Conservation (phyloP, 1,284 basidiomycete genomes). For the Cryptococcus floricola region DNA sequence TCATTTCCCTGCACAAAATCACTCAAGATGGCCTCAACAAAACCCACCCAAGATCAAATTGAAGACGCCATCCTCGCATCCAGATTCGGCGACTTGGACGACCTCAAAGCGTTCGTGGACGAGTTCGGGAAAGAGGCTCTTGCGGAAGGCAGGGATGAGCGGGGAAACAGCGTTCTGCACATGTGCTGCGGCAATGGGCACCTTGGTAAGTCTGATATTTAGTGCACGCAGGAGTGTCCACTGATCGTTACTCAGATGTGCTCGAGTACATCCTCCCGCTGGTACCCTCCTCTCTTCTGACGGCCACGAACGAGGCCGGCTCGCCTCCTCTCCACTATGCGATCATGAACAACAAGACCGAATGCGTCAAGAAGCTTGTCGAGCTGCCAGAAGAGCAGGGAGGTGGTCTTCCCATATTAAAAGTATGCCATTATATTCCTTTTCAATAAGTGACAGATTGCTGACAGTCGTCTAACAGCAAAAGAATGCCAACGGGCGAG, state of each 20-base stretch:
- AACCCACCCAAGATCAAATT: constrained; percentile 57
- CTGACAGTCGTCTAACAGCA: constrained; percentile 21
- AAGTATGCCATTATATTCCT: constrained; percentile 31
- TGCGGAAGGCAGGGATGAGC: constrained; percentile 62
- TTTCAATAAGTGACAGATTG: not conserved
- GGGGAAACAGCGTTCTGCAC: constrained; percentile 73
- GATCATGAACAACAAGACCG: constrained; percentile 71
- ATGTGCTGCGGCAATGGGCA: constrained; percentile 85
- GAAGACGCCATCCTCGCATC: constrained; percentile 75
- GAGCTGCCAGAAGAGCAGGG: constrained; percentile 43
- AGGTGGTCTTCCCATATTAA: constrained; percentile 42
- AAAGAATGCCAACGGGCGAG: constrained; percentile 41
- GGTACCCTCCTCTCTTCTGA: constrained; percentile 58
- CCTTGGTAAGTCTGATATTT: constrained; percentile 56
- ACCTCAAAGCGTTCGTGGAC: constrained; percentile 63
- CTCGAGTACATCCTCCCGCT: constrained; percentile 66
- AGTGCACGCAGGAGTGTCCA: not conserved
- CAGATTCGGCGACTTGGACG: constrained; percentile 78
- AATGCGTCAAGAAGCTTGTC: constrained; percentile 64
- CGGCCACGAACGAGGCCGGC: constrained; percentile 61
- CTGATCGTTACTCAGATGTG: constrained; percentile 54
- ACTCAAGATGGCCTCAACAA: constrained; percentile 6
- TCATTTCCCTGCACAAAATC: not conserved
- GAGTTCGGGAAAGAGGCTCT: constrained; percentile 59
- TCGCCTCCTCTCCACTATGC: constrained; percentile 88